Conservation (phyloP, 2,329 filamentous ascomycete genomes). For the Epichloe brachyelytri region DNA sequence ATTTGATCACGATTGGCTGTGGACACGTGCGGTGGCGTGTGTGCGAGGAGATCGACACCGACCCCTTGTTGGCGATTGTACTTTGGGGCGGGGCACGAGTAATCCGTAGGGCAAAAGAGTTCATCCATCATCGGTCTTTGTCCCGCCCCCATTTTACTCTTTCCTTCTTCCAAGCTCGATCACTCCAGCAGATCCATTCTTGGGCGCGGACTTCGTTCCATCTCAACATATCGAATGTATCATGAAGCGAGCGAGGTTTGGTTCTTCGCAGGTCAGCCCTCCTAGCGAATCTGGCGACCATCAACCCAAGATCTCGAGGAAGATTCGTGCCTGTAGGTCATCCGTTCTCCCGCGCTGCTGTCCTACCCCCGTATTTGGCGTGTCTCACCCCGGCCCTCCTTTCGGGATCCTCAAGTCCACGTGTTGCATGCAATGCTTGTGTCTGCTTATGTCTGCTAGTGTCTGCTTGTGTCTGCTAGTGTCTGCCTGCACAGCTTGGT, state of each 20-base stretch:
- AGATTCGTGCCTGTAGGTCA: constrained; percentile 21
- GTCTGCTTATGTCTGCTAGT: neutral
- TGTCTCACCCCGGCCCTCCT: neutral
- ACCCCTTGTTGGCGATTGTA: neutral
- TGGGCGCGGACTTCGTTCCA: constrained; percentile 5
- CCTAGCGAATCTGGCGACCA: constrained; percentile 4
- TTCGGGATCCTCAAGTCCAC: neutral
- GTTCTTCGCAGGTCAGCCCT: constrained; percentile 9
- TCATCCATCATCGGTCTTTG: constrained; percentile 5
- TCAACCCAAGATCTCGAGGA: constrained; percentile 19
- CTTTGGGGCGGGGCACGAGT: too few relatives aligned
- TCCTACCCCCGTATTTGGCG: neutral
- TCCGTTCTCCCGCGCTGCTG: neutral
- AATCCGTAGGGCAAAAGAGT: neutral
- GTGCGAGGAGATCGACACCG: neutral
- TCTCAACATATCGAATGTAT: constrained; percentile 1
- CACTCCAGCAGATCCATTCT: constrained; percentile 20
- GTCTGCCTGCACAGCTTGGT: neutral
- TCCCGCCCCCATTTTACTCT: constrained; percentile 3
- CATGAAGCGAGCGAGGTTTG: constrained; percentile 13
- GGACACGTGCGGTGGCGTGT: neutral
- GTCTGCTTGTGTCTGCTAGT: neutral
- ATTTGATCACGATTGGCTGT: neutral
- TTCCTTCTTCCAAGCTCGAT: neutral
- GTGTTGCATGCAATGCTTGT: neutral